phyloP scores from a whole-genome alignment of 2,329 filamentous ascomycete species.

The Torrubiellomyces zombiae region DNA sequence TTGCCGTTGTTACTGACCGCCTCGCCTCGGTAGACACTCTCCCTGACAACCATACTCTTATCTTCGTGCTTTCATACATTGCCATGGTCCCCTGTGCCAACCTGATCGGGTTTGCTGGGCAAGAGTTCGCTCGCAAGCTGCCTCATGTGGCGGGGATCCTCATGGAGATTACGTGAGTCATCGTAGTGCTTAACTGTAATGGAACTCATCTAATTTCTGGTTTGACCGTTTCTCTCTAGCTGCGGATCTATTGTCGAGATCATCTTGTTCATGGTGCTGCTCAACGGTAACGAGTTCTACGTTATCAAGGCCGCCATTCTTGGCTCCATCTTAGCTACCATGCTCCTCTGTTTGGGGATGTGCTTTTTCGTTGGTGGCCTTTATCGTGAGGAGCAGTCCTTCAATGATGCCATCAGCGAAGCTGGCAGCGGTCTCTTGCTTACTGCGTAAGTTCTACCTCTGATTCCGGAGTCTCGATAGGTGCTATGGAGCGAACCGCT shows the following conservation, averaged over 20 bases:
- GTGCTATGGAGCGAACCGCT: no score
- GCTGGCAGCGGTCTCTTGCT: conserved; percentile 62
- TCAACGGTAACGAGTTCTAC: conserved; percentile 30
- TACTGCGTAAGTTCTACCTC: conserved; percentile 59
- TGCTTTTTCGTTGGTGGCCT: conserved; percentile 70
- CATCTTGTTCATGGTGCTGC: conserved; percentile 63
- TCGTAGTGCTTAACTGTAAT: background rate
- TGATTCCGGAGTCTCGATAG: no score
- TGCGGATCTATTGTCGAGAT: conserved; percentile 67
- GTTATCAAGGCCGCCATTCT: conserved; percentile 74
- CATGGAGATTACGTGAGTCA: conserved; percentile 34
- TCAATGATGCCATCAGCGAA: conserved; percentile 63
- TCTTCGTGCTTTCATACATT: conserved; percentile 31
- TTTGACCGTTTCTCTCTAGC: conserved; percentile 10
- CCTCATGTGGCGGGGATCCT: conserved; percentile 55
- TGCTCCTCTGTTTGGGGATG: conserved; percentile 61
- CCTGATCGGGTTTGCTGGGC: conserved; percentile 29
- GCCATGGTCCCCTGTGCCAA: conserved; percentile 36
- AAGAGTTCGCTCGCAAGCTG: conserved; percentile 66
- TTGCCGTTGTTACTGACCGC: no score
- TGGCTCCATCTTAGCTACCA: conserved; percentile 67
- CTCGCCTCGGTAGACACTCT: conserved; percentile 17
- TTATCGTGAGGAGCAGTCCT: conserved; percentile 48
- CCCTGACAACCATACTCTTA: conserved; percentile 21
- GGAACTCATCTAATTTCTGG: background rate